Percentiles rank a stretch among this genome's conserved stretches.
Conservation (phyloP, 2,329 filamentous ascomycete genomes). For the Claviceps monticola region DNA sequence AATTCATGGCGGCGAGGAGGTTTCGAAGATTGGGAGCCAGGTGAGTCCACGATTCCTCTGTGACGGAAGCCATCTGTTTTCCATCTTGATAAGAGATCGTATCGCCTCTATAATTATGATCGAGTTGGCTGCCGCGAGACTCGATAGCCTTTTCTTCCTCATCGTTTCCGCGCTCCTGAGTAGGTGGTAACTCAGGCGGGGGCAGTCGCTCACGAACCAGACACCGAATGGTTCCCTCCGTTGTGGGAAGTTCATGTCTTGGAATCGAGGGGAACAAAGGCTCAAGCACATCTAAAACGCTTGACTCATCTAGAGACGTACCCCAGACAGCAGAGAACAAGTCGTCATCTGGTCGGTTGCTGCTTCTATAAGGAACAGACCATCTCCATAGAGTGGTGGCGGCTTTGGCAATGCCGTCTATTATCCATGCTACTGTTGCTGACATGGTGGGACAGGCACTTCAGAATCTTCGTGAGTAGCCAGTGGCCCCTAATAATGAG, state of each 20-base stretch:
- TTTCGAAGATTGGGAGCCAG: slow-evolving; percentile 2
- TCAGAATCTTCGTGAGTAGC: neutral
- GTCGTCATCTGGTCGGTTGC: slow-evolving; percentile 7
- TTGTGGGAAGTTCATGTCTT: slow-evolving; percentile 3
- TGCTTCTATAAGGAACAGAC: slow-evolving; percentile 9
- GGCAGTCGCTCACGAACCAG: slow-evolving; percentile 5
- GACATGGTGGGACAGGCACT: neutral
- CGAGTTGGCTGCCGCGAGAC: neutral
- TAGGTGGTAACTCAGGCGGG: neutral
- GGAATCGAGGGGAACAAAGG: slow-evolving; percentile 4
- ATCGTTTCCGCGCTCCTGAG: neutral
- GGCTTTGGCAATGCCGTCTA: neutral
- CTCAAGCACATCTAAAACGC: slow-evolving; percentile 2
- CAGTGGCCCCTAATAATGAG: neutral
- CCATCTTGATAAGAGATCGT: neutral
- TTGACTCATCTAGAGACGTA: neutral
- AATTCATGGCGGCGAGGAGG: slow-evolving; percentile 8
- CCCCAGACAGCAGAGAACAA: slow-evolving; percentile 8
- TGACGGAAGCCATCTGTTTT: neutral
- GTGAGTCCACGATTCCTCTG: slow-evolving; percentile 9
- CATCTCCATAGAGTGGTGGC: slow-evolving; percentile 8
- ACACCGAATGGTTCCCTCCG: slow-evolving; percentile 6
- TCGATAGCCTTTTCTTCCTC: neutral
- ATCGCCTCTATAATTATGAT: neutral
- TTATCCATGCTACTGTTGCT: neutral